A percentile compares a stretch with the other conserved stretches of the same genome.
These are phyloP conservation scores for Saturnispora saitoi DNA, from an alignment of 805 yeast genomes.

Conservation along the genomic window DNA sequence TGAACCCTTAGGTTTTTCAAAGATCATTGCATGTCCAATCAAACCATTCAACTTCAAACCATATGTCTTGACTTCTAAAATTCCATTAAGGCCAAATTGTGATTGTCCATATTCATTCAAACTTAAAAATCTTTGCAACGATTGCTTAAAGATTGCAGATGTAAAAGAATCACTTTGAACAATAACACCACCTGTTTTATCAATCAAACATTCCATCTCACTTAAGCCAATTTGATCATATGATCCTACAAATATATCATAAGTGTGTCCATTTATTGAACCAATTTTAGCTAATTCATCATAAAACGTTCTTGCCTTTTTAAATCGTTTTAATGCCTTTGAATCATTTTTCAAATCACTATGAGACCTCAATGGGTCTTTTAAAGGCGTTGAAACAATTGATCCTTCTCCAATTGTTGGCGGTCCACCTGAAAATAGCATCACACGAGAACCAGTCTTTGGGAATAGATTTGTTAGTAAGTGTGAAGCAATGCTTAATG, in stretches of 20 bases:
- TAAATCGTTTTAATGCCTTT: constrained; percentile 31
- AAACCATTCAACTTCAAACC: constrained; percentile 50
- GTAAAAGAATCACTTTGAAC: constrained; percentile 58
- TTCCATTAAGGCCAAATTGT: constrained; percentile 50
- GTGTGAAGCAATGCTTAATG: constrained; percentile 40
- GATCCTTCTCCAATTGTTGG: constrained; percentile 60
- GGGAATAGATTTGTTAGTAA: constrained; percentile 32
- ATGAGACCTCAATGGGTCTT: constrained; percentile 60
- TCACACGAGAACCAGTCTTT: constrained; percentile 44
- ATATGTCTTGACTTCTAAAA: constrained; percentile 47
- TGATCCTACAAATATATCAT: constrained; percentile 54
- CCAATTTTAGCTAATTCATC: constrained; percentile 39
- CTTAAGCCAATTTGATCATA: constrained; percentile 62
- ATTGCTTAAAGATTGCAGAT: constrained; percentile 61
- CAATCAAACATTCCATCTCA: constrained; percentile 54
- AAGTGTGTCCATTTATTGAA: constrained; percentile 43
- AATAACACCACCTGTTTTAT: constrained; percentile 54
- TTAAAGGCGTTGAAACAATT: constrained; percentile 46
- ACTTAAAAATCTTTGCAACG: constrained; percentile 44
- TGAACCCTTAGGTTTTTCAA: constrained; percentile 17
- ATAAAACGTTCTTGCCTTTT: constrained; percentile 40
- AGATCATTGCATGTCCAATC: constrained; percentile 53
- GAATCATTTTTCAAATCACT: constrained; percentile 45
- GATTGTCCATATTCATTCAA: constrained; percentile 28
- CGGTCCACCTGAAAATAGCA: constrained; percentile 54